These are phyloP conservation scores for Fusarium sp. DNA, from an alignment of 2,329 filamentous ascomycete species.

Conservation along the genomic window DNA sequence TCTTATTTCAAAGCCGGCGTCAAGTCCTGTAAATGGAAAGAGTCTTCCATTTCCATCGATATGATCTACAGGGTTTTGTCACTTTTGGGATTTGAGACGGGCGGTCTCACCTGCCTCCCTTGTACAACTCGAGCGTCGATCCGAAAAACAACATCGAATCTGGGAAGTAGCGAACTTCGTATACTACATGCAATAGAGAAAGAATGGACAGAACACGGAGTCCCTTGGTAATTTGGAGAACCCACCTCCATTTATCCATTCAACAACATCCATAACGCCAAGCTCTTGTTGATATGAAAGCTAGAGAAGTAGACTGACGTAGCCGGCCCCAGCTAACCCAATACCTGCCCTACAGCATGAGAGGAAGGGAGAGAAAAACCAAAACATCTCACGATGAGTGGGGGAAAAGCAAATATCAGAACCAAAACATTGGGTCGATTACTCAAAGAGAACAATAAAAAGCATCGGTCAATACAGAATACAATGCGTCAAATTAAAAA, in stretches of 20 bases:
- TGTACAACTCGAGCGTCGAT: conserved; percentile 31
- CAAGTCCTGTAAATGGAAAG: conserved; percentile 35
- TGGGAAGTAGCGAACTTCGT: background rate
- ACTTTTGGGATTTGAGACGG: conserved; percentile 18
- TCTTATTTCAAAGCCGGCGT: conserved; percentile 5
- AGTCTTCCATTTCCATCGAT: conserved; percentile 29
- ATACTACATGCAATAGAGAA: background rate
- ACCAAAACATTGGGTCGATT: background rate
- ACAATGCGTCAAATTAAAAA: background rate
- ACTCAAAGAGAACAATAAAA: background rate
- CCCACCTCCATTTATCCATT: background rate
- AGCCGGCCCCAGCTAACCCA: background rate
- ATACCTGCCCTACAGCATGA: background rate
- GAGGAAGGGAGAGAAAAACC: background rate
- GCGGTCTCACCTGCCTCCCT: conserved; percentile 32
- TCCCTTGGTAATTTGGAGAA: background rate
- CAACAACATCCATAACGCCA: conserved; percentile 2
- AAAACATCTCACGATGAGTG: background rate
- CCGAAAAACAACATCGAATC: conserved; percentile 7
- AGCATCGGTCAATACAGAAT: background rate
- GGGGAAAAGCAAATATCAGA: background rate
- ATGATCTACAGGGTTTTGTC: conserved; percentile 38
- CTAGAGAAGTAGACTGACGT: conserved; percentile 14
- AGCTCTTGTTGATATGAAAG: background rate
- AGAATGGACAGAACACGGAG: background rate